Evolutionary conservation across 495 filamentous ascomycete genomes (phyloP).

Genomic region (Aspergillus affinis): DNA sequence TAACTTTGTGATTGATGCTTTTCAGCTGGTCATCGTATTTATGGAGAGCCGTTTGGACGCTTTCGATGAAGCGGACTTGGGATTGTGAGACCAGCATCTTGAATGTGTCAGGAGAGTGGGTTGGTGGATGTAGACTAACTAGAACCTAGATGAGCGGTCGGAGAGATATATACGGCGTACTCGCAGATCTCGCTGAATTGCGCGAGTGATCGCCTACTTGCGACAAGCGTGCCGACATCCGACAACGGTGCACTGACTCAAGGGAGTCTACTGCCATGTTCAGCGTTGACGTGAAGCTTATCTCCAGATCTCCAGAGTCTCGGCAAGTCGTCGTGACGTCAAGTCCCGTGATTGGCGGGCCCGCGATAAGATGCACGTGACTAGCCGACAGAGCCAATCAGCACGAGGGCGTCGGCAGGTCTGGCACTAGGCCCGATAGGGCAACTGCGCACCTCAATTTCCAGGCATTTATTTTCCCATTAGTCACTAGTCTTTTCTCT

Average conservation of each 20-base stretch:
- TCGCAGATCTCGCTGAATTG: too few species aligned
- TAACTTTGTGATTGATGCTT: slow-evolving; percentile 48
- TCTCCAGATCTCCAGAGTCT: neutral
- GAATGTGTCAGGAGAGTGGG: neutral
- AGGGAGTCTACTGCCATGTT: too few species aligned
- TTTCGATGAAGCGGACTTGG: slow-evolving; percentile 27
- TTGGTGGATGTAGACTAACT: neutral
- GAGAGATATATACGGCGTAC: too few species aligned
- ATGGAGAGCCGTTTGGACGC: slow-evolving; percentile 29
- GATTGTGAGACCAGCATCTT: slow-evolving; percentile 29
- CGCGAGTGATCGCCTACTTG: too few species aligned
- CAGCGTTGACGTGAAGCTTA: neutral
- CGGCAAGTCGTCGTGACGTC: neutral
- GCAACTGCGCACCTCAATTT: too few species aligned
- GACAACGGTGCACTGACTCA: too few species aligned
- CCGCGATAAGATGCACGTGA: slow-evolving; percentile 5
- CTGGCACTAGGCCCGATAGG: neutral
- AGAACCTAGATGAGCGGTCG: too few species aligned
- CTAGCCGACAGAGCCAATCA: slow-evolving; percentile 35
- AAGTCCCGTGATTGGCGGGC: slow-evolving; percentile 13
- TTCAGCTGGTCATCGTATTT: slow-evolving; percentile 37
- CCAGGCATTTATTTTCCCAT: too few species aligned
- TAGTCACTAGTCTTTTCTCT: too few species aligned
- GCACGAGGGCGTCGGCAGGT: slow-evolving; percentile 16
- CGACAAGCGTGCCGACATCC: too few species aligned